Base-by-base conservation (phyloP, 768 basidiomycete species). In the Hypsizygus marmoreus region DNA sequence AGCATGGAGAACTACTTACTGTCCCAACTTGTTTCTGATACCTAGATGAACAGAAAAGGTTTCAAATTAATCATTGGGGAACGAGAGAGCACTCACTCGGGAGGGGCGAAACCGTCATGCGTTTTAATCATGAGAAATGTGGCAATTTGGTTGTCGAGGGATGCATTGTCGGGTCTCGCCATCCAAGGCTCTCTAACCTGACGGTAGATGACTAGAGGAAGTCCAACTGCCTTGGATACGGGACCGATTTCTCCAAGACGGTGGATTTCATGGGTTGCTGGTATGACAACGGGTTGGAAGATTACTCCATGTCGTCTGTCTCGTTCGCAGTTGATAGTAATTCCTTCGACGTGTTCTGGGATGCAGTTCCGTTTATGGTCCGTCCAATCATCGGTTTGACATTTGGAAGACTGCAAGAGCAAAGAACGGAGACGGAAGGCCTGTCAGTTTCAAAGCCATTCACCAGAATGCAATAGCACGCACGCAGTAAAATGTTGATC, bases 71-170 rank as follows among this genome's bases (percentile, higher is more conserved):
- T 31, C 13, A 10, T 3, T 28, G 13, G 26, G 23, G 16, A 4
- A 38, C 31, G 12, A 22, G 17, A 12, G 25, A 35, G 14, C 33
- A 38, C 33, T 6, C 39, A 49, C 47, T 42, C 34, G 3, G 22
- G 42, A 7, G 26, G 29, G 26, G 47, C 47, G 11, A 39, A 49
- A 17, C 47, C 47, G 17, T 19, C 22, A 20, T 31, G 9, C 22
- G 25, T 40, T 9, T 42, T 29, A 4, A 53, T 53, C 47, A 49
- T 53, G 20, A 48, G 39, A n/a, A 32, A 45, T 10, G 47, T 53
- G n/a, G 43, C 46, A n/a, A 53, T 53, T 31, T 41, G 23, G 29
- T 49, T 45, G 17, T 53, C 51, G 23, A 42, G 11, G 4, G 20
- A 23, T 16, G 31, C 26, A 28, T 40, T 37, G 4, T 34, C 39